Evolutionary conservation across 768 basidiomycete species (phyloP), one percentile per base, ranked within the genome.

Genomic region (Leucosporidium scottii): DNA sequence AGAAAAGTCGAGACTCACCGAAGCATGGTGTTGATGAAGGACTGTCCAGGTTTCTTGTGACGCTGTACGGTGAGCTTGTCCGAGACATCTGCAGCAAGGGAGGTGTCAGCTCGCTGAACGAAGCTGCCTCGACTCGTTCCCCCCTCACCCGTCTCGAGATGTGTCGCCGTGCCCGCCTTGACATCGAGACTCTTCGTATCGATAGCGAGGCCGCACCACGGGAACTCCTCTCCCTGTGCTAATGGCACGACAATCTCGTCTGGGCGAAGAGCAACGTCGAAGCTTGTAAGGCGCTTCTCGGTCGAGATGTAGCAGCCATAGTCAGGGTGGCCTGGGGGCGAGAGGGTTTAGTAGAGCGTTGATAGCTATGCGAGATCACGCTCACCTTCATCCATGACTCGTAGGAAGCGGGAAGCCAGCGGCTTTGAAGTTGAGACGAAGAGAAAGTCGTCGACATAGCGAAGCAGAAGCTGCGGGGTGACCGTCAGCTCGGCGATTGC

Each of bases 391-490:
- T 84, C 81, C 91, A 99, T 96, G 74, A 82, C 82, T 21, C 82
- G 78, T 55, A 97, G 78, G 76, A 96, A 99, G 0, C 78, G 79
- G 57, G 74, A 79, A 0, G 94, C 94, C 71, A 83, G 83, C 10
- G 72, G 54, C 4, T 78, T 78, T 62, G 82, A 83, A 3, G 90
- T 87, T 6, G 92, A 90, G 63, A 99, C 82, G 70, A 90, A 88
- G 53, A 98, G 79, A 76, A 97, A 99, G 76, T 99, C 96, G 74
- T 99, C 96, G n/a, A 94, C 85, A 66, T 92, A 82, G 66, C 96
- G 83, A 39, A 96, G 79, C 6, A 98, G 80, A 25, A 87, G 75
- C 93, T 94, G 62, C 30, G 5, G 0, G n/a, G 39, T 17, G 30
- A 28, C 5, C 13, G 36, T 44, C 21, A 23, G 57, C 25, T 55